phyloP scores from a whole-genome alignment of 441 rosid species.

The Cnidoscolus chayamansa region DNA sequence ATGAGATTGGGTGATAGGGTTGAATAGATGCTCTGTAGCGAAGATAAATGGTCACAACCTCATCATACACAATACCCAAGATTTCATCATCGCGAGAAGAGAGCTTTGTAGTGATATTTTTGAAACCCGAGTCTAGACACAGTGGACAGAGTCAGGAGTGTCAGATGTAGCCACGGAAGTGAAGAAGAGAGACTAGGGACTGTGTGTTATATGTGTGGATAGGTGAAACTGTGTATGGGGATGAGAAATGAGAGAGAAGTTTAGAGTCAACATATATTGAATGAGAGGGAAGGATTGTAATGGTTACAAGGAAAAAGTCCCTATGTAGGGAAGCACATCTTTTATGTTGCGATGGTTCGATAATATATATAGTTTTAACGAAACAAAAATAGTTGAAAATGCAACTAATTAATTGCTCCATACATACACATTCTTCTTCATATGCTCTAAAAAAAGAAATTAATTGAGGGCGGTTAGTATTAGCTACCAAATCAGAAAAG shows the following conservation, averaged over 20 bases:
- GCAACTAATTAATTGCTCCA: too few species aligned
- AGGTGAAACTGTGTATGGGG: not conserved
- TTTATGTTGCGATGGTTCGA: too few species aligned
- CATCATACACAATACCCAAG: conserved; percentile 2
- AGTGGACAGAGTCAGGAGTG: not conserved
- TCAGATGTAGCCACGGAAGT: not conserved
- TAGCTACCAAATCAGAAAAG: too few species aligned
- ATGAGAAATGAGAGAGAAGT: too few species aligned
- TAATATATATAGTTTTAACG: too few species aligned
- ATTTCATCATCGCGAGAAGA: conserved; percentile 9
- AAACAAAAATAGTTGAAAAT: too few species aligned
- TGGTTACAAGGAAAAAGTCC: not conserved
- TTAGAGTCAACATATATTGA: too few species aligned
- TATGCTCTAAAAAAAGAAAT: too few species aligned
- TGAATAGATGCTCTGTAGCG: not conserved
- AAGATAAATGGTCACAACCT: conserved; percentile 10
- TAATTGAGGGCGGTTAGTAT: too few species aligned
- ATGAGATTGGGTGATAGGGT: conserved; percentile 1
- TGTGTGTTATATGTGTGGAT: not conserved
- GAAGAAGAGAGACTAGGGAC: not conserved
- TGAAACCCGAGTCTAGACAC: conserved; percentile 21
- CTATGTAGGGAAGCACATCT: too few species aligned
- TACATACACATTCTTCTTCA: too few species aligned
- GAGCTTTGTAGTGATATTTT: conserved; percentile 6
- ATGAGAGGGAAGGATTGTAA: conserved; percentile 7